Conservation (phyloP, 2,329 filamentous ascomycete genomes). For the Ophiostoma ulmi region DNA sequence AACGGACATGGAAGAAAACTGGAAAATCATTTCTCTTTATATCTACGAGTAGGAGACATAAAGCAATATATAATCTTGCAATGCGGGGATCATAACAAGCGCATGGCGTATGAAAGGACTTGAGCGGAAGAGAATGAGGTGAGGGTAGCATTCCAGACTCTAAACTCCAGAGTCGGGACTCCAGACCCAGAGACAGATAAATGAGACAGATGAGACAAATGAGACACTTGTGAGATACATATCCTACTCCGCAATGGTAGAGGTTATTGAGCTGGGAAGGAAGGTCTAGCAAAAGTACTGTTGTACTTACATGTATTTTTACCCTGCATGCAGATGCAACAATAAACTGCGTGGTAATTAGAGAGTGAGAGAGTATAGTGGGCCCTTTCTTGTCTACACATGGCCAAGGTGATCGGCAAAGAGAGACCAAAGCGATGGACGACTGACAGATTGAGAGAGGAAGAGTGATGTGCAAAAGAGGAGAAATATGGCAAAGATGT, state of each 20-base stretch:
- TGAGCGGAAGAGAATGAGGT: background rate
- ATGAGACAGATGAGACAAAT: background rate
- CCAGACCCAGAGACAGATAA: background rate
- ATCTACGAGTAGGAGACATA: background rate
- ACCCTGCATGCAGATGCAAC: background rate
- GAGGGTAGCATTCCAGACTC: background rate
- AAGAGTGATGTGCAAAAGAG: constrained; percentile 5
- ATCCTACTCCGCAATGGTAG: background rate
- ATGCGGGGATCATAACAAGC: background rate
- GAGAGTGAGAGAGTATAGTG: background rate
- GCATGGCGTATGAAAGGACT: background rate
- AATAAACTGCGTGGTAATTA: background rate
- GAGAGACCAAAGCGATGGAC: background rate
- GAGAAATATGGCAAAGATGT: background rate
- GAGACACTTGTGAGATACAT: background rate
- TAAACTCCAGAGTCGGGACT: background rate
- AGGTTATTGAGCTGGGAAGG: background rate
- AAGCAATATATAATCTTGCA: background rate
- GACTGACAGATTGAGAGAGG: background rate
- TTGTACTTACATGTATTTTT: background rate
- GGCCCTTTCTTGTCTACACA: background rate
- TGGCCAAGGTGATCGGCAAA: constrained; percentile 3
- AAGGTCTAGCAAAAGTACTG: background rate
- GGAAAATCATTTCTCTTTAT: constrained; percentile 10
- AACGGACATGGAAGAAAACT: background rate